Conservation (phyloP, 192 early-diverging fungal genomes). For the Coemansia aciculifera region DNA sequence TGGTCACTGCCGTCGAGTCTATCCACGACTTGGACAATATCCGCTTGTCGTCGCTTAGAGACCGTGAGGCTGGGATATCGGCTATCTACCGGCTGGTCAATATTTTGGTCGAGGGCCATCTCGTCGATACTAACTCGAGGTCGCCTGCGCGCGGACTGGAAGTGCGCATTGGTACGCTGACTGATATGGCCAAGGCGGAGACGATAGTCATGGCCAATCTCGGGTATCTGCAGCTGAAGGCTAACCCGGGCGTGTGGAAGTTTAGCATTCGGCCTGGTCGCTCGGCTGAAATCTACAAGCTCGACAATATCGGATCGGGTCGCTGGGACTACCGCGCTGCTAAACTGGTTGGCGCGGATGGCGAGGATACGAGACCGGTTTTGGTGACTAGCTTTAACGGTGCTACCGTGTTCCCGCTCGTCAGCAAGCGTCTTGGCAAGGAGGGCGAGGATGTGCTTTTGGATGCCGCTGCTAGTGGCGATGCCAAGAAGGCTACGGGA, state of each 20-base stretch:
- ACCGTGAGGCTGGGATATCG: slow-evolving; percentile 58
- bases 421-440: slow-evolving; percentile 78
- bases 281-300: slow-evolving; percentile 74
- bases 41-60: slow-evolving; percentile 55
- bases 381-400: slow-evolving; percentile 81
- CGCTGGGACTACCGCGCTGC: slow-evolving; percentile 45
- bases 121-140: slow-evolving; percentile 65
- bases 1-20: slow-evolving; percentile 77
- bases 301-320: slow-evolving; percentile 51
- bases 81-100: slow-evolving; percentile 78
- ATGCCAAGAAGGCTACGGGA: not conserved
- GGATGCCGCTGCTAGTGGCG: slow-evolving; percentile 21
- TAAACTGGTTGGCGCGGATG: slow-evolving; percentile 9
- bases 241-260: slow-evolving; percentile 86
- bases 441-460: slow-evolving; percentile 74
- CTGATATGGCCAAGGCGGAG: slow-evolving; percentile 67
- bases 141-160: slow-evolving; percentile 90
- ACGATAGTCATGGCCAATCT: slow-evolving; percentile 99
- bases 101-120: slow-evolving; percentile 91
- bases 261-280: slow-evolving; percentile 79
- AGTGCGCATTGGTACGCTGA: slow-evolving; percentile 76
- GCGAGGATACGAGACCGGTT: slow-evolving; percentile 51
- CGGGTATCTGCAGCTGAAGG: slow-evolving; percentile 95
- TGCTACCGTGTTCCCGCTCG: slow-evolving; percentile 73
- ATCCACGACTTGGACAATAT: slow-evolving; percentile 94